Evolutionary conservation across 1,284 basidiomycete species (phyloP).

Genomic region (Cystobasidiaceae sp.): DNA sequence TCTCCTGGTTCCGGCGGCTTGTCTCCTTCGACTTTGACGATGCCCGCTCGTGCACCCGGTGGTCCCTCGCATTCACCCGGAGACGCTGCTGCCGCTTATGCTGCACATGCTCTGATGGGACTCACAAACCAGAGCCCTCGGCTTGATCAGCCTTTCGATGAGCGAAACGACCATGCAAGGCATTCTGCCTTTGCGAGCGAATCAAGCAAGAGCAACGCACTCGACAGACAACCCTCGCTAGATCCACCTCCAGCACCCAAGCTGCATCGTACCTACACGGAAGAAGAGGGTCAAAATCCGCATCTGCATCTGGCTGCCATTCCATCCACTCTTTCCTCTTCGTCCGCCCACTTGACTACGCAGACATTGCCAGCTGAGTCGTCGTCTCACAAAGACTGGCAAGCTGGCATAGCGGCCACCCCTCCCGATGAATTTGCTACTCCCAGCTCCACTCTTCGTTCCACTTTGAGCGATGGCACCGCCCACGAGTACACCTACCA

Average conservation of each 20-base stretch:
- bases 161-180: not conserved
- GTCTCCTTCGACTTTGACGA: not conserved
- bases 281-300: slow-evolving; percentile 30
- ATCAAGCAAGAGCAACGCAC: not conserved
- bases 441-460: too few relatives aligned
- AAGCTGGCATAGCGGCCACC: too few relatives aligned
- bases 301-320: not conserved
- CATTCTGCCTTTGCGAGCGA: not conserved
- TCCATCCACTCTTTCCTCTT: too few relatives aligned
- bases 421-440: too few relatives aligned
- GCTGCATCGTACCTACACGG: slow-evolving; percentile 25
- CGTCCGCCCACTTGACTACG: too few relatives aligned
- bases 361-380: too few relatives aligned
- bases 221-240: not conserved
- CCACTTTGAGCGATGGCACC: too few relatives aligned
- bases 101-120: not conserved
- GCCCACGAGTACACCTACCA: not conserved
- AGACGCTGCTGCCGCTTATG: not conserved
- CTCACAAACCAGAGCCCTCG: not conserved
- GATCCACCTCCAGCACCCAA: slow-evolving; percentile 11
- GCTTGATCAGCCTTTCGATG: not conserved
- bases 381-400: too few relatives aligned
- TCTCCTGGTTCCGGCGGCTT: not conserved
- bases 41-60: not conserved
- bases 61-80: not conserved